Evolutionary conservation across 352 stramenopile genomes (phyloP), one percentile per base, ranked within the genome.

Genomic region (Blastocystis sp.): DNA sequence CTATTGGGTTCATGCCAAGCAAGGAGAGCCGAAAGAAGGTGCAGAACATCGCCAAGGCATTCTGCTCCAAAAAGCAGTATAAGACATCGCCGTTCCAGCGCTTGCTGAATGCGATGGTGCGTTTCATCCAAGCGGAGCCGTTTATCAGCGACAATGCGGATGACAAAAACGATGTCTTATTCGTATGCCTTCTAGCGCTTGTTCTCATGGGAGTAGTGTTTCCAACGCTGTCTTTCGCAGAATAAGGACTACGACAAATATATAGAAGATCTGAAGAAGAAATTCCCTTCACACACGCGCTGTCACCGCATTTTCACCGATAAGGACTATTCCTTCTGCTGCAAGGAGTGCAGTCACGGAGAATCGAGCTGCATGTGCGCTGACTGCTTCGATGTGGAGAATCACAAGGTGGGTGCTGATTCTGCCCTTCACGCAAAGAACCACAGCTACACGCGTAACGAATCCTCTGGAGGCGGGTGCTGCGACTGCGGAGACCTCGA

Each of bases 361-460:
- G 81, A 90, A 43, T 87, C 64, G 34, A 89, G 78, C n/a, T 90
- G 89, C 63, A 89, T 90, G 34, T 90, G 89, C 38, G 71, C 81
- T 34, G 80, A 90, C 9, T 90, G 89, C 54, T 90, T 90, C 24
- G 69, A 90, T 74, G 38, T 89, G 6, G 71, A 76, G 17, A 43
- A 89, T 1, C 89, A 90, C 69, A 64, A 80, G 28, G 77, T 87
- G n/a, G 17, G n/a, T 68, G 17, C 43, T 80, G n/a, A 4, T 80
- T 80, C 28, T 3, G 17, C 59, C 14, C n/a, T n/a, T 80, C 40
- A 63, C 48, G 21, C 71, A 28, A 11, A 80, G 70, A 65, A 64
- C 21, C 87, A 90, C 52, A 78, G 89, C 45, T 90, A 81, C 48
- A 54, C 60, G n/a, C 57, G 76, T 34, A 64, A 78, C 77, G 38